Evolutionary conservation across 164 flowering plant species (phyloP), one percentile per base, ranked within the genome.

Genomic region (Piper longum): DNA sequence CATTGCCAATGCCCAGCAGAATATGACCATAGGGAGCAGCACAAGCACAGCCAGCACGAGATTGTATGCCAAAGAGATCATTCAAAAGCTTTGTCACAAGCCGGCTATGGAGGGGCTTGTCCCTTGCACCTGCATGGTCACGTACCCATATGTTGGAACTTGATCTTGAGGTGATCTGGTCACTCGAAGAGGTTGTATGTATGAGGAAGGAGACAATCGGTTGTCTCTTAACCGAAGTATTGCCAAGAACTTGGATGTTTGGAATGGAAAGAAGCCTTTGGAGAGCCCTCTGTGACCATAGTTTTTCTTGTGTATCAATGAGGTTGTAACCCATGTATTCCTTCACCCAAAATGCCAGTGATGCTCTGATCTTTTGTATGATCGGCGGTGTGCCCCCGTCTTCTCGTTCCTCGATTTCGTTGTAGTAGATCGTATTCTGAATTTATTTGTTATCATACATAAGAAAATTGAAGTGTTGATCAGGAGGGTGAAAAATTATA

Each of bases 21-120:
- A 8, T 43, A 60, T 89, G 92, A 16, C 85, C 98, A 59, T 89
- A 89, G 0, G 98, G 96, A 40, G 83, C 92, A 16, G 96, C 96
- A 77, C 98, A 91, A 45, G 95, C 85, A 51, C 96, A 91, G 0
- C 95, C 98, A 7, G 91, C 98, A 45, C 92, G 72, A 2, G 92
- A 86, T 48, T 89, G 95, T 62, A 91, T 81, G n/a, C 98, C 96
- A 51, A 91, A 91, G 19, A 89, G 76, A 68, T 89, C 95, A 69
- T 85, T 91, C 4, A 91, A 77, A 6, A 91, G 91, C 61, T 80
- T 79, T 6, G 91, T 85, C 1, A 85, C 85, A 54, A 91, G 87
- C 16, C 82, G 77, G 0, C 95, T 90, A 65, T 85, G 83, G 19
- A 89, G 86, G 17, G 88, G 85, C 76, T 85, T 90, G 19, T 66